These are phyloP conservation scores for Gracilaria domingensis DNA, from an alignment of 23 red algal species.

Conservation along the genomic window DNA sequence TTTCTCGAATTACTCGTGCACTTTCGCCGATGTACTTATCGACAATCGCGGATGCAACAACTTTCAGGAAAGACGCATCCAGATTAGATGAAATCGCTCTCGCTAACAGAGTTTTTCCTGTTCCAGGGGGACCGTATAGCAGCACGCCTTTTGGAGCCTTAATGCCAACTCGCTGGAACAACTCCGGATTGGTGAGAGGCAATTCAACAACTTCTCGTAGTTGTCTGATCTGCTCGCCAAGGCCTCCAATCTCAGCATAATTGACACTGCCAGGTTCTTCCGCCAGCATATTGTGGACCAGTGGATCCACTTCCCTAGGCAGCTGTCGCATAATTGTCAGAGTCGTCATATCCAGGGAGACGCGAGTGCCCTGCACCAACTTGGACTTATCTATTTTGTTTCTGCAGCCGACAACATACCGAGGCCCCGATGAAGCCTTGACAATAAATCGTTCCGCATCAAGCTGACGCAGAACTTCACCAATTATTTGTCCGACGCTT, in stretches of 20 bases:
- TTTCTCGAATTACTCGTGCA: conserved; percentile 98
- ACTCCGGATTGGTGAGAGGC: conserved; percentile 97
- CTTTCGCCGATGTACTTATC: conserved; percentile 99
- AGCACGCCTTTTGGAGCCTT: conserved; percentile 98
- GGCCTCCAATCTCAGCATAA: conserved; percentile 97
- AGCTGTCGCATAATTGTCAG: conserved; percentile 99
- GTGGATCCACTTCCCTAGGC: conserved; percentile 97
- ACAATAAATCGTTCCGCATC: conserved; percentile 96
- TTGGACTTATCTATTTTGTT: conserved; percentile 83
- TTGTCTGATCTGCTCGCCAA: conserved; percentile 96
- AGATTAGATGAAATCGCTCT: conserved; percentile 97
- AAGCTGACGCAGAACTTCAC: conserved; percentile 96
- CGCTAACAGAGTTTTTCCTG: conserved; percentile 97
- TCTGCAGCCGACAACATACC: conserved; percentile 96
- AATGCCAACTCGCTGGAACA: conserved; percentile 96
- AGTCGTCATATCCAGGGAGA: conserved; percentile 99
- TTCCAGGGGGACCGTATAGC: conserved; percentile 98
- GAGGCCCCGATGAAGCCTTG: conserved; percentile 97
- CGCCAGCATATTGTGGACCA: conserved; percentile 99
- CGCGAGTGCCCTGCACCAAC: conserved; percentile 92
- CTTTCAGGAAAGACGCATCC: conserved; percentile 95
- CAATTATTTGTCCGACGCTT: conserved; percentile 98
- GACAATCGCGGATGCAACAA: conserved; percentile 98
- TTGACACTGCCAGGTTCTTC: conserved; percentile 87
- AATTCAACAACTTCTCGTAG: conserved; percentile 98